A percentile compares a stretch with the other conserved stretches of the same genome.
phyloP scores from a whole-genome alignment of 75 land plant species.

The Picea glauca region DNA sequence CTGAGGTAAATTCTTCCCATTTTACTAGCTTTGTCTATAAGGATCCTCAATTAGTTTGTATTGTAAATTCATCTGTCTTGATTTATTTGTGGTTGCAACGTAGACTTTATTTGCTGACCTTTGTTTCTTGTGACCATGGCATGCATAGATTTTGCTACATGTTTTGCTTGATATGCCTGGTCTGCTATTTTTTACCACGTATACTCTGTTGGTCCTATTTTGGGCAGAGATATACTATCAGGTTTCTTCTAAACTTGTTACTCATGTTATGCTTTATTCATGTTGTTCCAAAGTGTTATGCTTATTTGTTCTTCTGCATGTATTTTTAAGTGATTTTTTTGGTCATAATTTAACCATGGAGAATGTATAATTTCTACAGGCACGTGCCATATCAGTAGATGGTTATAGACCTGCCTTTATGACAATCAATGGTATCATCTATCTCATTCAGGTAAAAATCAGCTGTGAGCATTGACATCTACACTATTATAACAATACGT shows the following conservation, averaged over 20 bases:
- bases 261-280: background rate
- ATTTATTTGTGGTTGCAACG: constrained; percentile 4
- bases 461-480: background rate
- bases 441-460: constrained; percentile 67
- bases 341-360: background rate
- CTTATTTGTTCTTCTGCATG: background rate
- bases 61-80: background rate
- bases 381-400: constrained; percentile 76
- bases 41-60: background rate
- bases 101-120: background rate
- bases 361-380: constrained; percentile 29
- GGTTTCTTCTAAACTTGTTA: constrained; percentile 24
- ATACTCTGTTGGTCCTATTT: constrained; percentile 74
- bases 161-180: constrained; percentile 77
- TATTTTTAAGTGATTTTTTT: background rate
- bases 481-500: background rate
- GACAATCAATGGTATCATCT: constrained; percentile 58
- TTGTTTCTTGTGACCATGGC: background rate
- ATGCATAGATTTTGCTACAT: constrained; percentile 53
- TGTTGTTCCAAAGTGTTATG: background rate
- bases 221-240: constrained; percentile 96
- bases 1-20: constrained; percentile 37
- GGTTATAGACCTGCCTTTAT: constrained; percentile 60
- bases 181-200: constrained; percentile 82
- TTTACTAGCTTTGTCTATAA: background rate